Percentiles rank a stretch among this genome's conserved stretches.
Conservation (phyloP, 1,284 basidiomycete species). For the Irpex sp. region DNA sequence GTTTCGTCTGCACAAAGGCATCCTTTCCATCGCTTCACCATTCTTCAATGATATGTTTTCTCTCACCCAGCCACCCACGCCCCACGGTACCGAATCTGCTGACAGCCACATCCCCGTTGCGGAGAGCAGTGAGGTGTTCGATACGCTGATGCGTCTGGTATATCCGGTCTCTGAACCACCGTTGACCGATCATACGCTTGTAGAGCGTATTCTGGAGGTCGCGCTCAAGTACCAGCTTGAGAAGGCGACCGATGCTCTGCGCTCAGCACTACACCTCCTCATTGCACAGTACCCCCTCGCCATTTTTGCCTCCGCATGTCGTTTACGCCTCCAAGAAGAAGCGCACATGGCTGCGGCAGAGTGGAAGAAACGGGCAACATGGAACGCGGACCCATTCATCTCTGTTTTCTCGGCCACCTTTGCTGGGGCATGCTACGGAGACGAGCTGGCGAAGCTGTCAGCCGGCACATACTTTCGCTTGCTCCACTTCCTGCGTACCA, state of each 20-base stretch:
- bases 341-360: slow-evolving; percentile 2
- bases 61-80: slow-evolving; percentile 15
- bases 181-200: background rate
- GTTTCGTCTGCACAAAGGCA: slow-evolving; percentile 20
- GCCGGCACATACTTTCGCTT: slow-evolving; percentile 10
- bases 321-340: slow-evolving; percentile 2
- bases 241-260: background rate
- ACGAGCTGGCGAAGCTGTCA: slow-evolving; percentile 3
- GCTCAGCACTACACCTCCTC: background rate
- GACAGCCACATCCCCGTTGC: slow-evolving; percentile 15
- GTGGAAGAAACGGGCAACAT: background rate
- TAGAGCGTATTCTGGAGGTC: slow-evolving; percentile 4
- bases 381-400: background rate
- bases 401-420: background rate
- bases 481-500: background rate
- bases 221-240: slow-evolving; percentile 11
- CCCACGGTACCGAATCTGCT: background rate
- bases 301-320: slow-evolving; percentile 2
- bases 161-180: slow-evolving; percentile 22
- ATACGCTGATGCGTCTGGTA: slow-evolving; percentile 25
- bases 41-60: slow-evolving; percentile 25
- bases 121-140: slow-evolving; percentile 23
- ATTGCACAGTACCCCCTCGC: background rate
- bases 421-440: background rate
- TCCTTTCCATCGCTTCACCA: slow-evolving; percentile 21